These are phyloP conservation scores for Pythium brachiatum DNA, from an alignment of 352 stramenopile species.

Conservation along the genomic window DNA sequence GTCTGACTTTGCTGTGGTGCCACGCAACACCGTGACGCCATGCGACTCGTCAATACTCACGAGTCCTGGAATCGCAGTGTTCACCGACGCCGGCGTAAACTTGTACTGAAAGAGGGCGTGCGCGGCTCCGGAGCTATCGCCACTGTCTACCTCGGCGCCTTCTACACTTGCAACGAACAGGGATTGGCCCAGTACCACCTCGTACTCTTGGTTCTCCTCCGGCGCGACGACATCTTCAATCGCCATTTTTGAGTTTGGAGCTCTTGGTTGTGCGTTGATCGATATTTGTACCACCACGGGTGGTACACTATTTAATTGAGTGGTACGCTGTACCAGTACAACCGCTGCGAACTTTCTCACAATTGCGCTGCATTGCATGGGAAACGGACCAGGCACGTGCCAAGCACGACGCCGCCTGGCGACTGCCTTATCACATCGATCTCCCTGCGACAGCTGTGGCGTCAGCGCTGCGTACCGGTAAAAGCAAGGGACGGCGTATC, in stretches of 20 bases:
- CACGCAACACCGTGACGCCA: constrained; percentile 65
- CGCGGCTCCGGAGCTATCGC: constrained; percentile 20
- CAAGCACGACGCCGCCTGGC: not conserved
- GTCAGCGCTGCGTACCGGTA: constrained; percentile 22
- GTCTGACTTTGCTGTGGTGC: constrained; percentile 21
- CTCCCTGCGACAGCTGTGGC: not conserved
- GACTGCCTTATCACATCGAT: not conserved
- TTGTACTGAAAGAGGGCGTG: constrained; percentile 76
- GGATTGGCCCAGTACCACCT: constrained; percentile 49
- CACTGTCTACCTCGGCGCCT: not conserved
- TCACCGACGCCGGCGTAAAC: constrained; percentile 79
- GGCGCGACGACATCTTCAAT: constrained; percentile 14
- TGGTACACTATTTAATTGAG: constrained; percentile 11
- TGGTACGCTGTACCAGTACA: constrained; percentile 1
- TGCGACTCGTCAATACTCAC: constrained; percentile 62
- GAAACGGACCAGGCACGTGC: constrained; percentile 17
- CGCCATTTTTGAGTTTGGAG: constrained; percentile 7
- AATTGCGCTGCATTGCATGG: not conserved
- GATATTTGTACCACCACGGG: not conserved
- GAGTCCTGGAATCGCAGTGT: constrained; percentile 59
- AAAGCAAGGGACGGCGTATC: no score
- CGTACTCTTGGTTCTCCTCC: constrained; percentile 53
- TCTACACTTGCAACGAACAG: constrained; percentile 15
- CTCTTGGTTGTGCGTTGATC: constrained; percentile 1
- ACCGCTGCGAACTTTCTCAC: not conserved